These are phyloP conservation scores for Fusarium buxicola DNA, from an alignment of 2,329 filamentous ascomycete genomes.

Conservation along the genomic window DNA sequence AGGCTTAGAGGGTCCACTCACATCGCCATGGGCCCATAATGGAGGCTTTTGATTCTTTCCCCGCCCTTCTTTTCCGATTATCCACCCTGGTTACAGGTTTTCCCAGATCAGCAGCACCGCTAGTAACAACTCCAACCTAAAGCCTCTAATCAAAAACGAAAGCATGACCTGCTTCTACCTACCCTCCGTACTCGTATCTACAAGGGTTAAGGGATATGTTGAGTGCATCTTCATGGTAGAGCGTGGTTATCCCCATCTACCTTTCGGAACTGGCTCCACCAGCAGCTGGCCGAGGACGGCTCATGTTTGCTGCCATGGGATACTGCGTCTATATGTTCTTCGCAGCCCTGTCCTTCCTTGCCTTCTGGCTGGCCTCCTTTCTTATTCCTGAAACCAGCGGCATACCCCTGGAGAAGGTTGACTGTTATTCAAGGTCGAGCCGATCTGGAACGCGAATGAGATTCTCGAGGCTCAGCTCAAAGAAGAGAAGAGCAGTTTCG, in stretches of 20 bases:
- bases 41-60: too few relatives aligned
- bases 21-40: too few relatives aligned
- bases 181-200: too few relatives aligned
- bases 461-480: conserved; percentile 35
- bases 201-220: too few relatives aligned
- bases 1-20: too few relatives aligned
- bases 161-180: too few relatives aligned
- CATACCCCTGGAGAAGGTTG: conserved; percentile 63
- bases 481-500: conserved; percentile 39
- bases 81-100: too few relatives aligned
- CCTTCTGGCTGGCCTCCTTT: conserved; percentile 62
- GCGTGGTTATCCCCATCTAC: conserved; percentile 62
- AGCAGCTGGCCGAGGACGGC: conserved; percentile 64
- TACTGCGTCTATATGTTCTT: conserved; percentile 69
- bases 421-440: conserved; percentile 58
- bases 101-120: too few relatives aligned
- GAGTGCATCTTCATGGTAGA: too few relatives aligned
- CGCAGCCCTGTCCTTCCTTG: conserved; percentile 59
- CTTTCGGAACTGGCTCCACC: conserved; percentile 61
- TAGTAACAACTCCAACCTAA: too few relatives aligned
- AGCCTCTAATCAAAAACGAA: too few relatives aligned
- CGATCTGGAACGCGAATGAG: conserved; percentile 39
- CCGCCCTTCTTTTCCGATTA: too few relatives aligned
- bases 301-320: conserved; percentile 59
- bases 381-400: conserved; percentile 65